phyloP scores from a whole-genome alignment of 805 yeast species.

The Isabelozyma heimii region DNA sequence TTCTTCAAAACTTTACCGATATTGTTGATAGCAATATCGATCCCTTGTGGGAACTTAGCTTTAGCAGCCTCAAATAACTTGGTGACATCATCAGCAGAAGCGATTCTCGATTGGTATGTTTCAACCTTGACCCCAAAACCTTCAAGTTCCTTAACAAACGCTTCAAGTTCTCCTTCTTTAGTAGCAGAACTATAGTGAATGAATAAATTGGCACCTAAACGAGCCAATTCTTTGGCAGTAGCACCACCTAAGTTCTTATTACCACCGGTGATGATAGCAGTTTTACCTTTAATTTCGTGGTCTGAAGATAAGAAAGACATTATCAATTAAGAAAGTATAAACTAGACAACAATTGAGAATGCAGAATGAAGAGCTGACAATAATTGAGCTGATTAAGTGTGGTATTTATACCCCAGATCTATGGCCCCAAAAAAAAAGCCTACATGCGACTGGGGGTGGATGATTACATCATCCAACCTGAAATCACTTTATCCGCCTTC shows the following conservation, averaged over 20 bases:
- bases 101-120: slow-evolving; percentile 41
- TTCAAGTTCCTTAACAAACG: slow-evolving; percentile 34
- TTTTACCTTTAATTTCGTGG: slow-evolving; percentile 38
- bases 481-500: too few relatives aligned
- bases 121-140: slow-evolving; percentile 37
- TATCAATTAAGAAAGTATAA: background rate
- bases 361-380: background rate
- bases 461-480: too few relatives aligned
- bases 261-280: slow-evolving; percentile 59
- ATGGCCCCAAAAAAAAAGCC: too few relatives aligned
- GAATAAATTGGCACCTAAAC: slow-evolving; percentile 50
- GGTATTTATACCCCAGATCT: too few relatives aligned
- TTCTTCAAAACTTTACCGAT: slow-evolving; percentile 69
- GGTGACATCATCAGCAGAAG: slow-evolving; percentile 38
- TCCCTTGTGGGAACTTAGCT: slow-evolving; percentile 41
- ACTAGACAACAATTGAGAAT: background rate
- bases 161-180: slow-evolving; percentile 33
- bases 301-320: slow-evolving; percentile 4
- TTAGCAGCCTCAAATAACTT: slow-evolving; percentile 47
- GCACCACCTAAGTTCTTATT: slow-evolving; percentile 58
- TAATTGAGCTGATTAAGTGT: too few relatives aligned
- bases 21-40: slow-evolving; percentile 66
- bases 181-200: slow-evolving; percentile 52
- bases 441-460: too few relatives aligned
- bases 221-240: slow-evolving; percentile 54